Conservation (phyloP, 1,139 yeast genomes). For the Hemisphaericaspora subhashii region DNA sequence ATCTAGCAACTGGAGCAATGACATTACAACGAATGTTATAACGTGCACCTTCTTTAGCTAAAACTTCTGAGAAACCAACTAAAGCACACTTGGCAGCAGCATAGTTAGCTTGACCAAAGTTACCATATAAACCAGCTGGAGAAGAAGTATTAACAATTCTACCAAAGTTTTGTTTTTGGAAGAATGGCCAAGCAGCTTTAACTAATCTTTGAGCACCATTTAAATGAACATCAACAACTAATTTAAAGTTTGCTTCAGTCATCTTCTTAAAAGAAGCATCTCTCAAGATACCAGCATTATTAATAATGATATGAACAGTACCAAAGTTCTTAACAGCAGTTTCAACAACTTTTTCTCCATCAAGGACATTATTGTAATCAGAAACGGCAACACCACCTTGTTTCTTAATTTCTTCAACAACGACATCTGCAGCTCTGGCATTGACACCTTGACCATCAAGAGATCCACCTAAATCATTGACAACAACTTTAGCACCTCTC, state of each 20-base stretch:
- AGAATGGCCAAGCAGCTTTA: conserved; percentile 90
- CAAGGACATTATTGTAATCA: conserved; percentile 87
- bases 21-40: conserved; percentile 82
- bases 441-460: conserved; percentile 68
- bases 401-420: conserved; percentile 76
- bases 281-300: conserved; percentile 93
- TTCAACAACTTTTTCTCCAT: conserved; percentile 82
- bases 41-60: conserved; percentile 90
- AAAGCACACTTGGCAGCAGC: conserved; percentile 91
- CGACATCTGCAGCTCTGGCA: conserved; percentile 79
- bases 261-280: conserved; percentile 77
- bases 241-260: conserved; percentile 75
- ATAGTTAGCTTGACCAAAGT: conserved; percentile 96
- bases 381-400: conserved; percentile 90
- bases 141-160: conserved; percentile 90
- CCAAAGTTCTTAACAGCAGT: conserved; percentile 89
- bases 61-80: conserved; percentile 89
- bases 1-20: conserved; percentile 92
- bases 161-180: conserved; percentile 83
- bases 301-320: conserved; percentile 82
- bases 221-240: conserved; percentile 83
- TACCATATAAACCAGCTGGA: conserved; percentile 96
- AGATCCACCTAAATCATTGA: conserved; percentile 90
- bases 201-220: conserved; percentile 87
- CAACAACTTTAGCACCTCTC: conserved; percentile 90